phyloP scores from a whole-genome alignment of 345 rosid species.

The Pseudoturritis turrita region DNA sequence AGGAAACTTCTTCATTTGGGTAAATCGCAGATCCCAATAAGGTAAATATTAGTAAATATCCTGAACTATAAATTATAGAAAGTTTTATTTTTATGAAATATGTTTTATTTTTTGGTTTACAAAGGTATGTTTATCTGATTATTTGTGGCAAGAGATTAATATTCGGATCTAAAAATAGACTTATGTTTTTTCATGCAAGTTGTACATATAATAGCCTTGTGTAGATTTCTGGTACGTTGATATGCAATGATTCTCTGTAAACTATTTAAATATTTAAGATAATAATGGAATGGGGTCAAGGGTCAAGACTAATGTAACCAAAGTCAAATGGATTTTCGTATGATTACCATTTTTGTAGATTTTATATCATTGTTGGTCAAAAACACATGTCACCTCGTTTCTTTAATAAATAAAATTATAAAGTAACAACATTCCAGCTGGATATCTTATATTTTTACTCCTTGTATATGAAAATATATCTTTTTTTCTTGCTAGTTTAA shows the following conservation, averaged over 20 bases:
- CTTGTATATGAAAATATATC: background rate
- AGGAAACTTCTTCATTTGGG: slow-evolving; percentile 27
- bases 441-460: background rate
- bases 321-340: slow-evolving; percentile 21
- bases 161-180: background rate
- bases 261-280: background rate
- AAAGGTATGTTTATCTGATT: background rate
- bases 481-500: background rate
- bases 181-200: slow-evolving; percentile 8
- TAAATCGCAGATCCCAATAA: slow-evolving; percentile 16
- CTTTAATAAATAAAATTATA: background rate
- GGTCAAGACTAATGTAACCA: slow-evolving; percentile 16
- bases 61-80: background rate
- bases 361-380: slow-evolving; percentile 14
- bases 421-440: slow-evolving; percentile 29
- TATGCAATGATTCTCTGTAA: slow-evolving; percentile 17
- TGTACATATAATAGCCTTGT: slow-evolving; percentile 8
- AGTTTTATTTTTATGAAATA: background rate
- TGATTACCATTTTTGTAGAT: slow-evolving; percentile 17
- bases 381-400: slow-evolving; percentile 17
- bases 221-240: slow-evolving; percentile 13
- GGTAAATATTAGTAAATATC: background rate
- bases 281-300: slow-evolving; percentile 16
- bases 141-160: background rate
- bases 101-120: background rate